phyloP scores from a whole-genome alignment of 1,139 yeast genomes.

The Protomyces gravidus region DNA sequence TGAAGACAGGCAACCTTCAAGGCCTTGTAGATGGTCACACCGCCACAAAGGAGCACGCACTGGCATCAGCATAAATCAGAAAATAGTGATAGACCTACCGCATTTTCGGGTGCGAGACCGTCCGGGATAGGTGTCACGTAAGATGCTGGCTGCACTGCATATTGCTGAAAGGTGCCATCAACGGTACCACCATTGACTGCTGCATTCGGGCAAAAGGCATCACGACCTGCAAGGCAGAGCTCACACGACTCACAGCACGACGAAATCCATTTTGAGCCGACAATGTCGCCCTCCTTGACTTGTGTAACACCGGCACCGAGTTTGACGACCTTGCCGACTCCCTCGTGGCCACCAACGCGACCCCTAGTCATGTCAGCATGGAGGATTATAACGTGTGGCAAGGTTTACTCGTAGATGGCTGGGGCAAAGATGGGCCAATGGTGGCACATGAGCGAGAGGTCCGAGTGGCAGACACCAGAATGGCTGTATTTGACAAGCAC shows the following conservation, averaged over 20 bases:
- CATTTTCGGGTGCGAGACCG: conserved; percentile 65
- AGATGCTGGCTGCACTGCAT: conserved; percentile 78
- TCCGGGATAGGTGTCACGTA: conserved; percentile 76
- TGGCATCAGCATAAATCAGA: neutral
- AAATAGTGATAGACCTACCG: conserved; percentile 55
- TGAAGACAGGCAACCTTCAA: conserved; percentile 60
- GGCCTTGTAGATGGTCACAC: conserved; percentile 81
- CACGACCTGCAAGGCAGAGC: conserved; percentile 15
- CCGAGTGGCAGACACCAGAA: conserved; percentile 67
- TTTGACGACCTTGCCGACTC: conserved; percentile 22
- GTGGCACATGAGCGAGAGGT: conserved; percentile 68
- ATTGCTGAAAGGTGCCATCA: conserved; percentile 81
- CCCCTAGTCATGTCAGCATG: conserved; percentile 6
- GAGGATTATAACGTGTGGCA: neutral
- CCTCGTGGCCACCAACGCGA: conserved; percentile 29
- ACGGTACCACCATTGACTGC: conserved; percentile 57
- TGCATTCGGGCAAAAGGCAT: conserved; percentile 11
- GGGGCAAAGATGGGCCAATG: conserved; percentile 52
- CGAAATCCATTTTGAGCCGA: conserved; percentile 28
- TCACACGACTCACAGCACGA: conserved; percentile 15
- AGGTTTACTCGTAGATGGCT: neutral
- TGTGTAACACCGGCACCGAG: conserved; percentile 15
- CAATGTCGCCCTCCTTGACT: conserved; percentile 22
- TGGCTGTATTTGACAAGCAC: conserved; percentile 59
- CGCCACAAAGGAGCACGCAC: conserved; percentile 53